Evolutionary conservation across 805 yeast genomes (phyloP).

Genomic region (Yarrowia sp.): DNA sequence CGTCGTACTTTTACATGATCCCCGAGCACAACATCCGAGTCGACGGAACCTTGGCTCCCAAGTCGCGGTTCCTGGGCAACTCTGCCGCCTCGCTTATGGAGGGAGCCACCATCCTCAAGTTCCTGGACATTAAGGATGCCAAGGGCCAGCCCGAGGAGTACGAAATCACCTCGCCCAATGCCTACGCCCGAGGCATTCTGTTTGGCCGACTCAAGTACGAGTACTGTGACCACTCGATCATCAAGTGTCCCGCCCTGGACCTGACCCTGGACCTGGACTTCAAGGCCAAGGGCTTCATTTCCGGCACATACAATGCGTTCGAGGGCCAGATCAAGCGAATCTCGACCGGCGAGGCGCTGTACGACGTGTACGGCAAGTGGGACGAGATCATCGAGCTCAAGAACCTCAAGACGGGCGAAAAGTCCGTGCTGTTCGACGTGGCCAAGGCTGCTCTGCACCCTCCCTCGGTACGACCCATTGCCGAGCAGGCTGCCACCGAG

Average conservation of each 20-base stretch:
- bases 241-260: slow-evolving; percentile 58
- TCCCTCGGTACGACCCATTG: slow-evolving; percentile 74
- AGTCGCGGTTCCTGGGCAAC: slow-evolving; percentile 85
- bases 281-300: slow-evolving; percentile 89
- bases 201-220: slow-evolving; percentile 89
- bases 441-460: slow-evolving; percentile 47
- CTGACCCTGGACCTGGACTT: slow-evolving; percentile 81
- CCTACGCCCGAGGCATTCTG: slow-evolving; percentile 89
- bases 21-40: slow-evolving; percentile 79
- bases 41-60: slow-evolving; percentile 86
- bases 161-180: slow-evolving; percentile 88
- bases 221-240: slow-evolving; percentile 85
- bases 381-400: slow-evolving; percentile 75
- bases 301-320: slow-evolving; percentile 88
- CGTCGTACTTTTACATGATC: slow-evolving; percentile 82
- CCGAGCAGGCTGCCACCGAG: slow-evolving; percentile 77
- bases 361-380: slow-evolving; percentile 86
- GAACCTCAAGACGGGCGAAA: slow-evolving; percentile 47
- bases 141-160: slow-evolving; percentile 59
- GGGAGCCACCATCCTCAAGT: slow-evolving; percentile 70
- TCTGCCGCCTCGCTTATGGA: slow-evolving; percentile 98
- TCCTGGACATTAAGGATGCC: slow-evolving; percentile 55
- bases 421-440: slow-evolving; percentile 59
- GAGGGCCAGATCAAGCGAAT: slow-evolving; percentile 63
- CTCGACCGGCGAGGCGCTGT: slow-evolving; percentile 52